Evolutionary conservation across 176 grass and related monocot genomes (phyloP).

Genomic region (Miscanthus lutarioriparius): DNA sequence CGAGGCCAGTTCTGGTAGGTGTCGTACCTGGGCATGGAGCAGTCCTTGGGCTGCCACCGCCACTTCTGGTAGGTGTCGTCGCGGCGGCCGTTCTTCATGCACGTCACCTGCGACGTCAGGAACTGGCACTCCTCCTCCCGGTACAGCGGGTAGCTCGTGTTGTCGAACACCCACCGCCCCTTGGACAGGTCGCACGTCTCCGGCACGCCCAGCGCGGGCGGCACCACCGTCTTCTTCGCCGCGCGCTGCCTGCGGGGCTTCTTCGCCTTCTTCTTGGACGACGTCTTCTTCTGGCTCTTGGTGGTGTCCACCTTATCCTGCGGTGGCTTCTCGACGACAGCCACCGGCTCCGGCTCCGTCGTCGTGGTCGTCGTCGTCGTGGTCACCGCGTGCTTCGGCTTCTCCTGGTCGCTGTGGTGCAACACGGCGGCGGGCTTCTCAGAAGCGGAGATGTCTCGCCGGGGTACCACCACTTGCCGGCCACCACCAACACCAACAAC

Average conservation of each 20-base stretch:
- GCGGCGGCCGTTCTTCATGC: constrained; percentile 84
- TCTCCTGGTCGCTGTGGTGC: background rate
- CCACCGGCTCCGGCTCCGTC: background rate
- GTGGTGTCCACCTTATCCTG: background rate
- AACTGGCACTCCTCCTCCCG: constrained; percentile 69
- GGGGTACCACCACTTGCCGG: background rate
- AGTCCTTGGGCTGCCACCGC: constrained; percentile 82
- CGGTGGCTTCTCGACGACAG: background rate
- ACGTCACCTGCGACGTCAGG: constrained; percentile 84
- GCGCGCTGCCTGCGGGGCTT: background rate
- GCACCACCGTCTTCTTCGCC: constrained; percentile 47
- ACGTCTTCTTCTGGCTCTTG: constrained; percentile 1
- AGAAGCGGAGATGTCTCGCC: constrained; percentile 23
- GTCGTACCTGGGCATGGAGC: constrained; percentile 65
- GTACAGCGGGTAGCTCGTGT: constrained; percentile 75
- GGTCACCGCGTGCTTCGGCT: background rate
- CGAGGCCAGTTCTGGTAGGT: too few relatives aligned
- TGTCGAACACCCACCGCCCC: constrained; percentile 80
- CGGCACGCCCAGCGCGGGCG: constrained; percentile 46
- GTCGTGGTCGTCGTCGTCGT: background rate
- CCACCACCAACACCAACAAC: background rate
- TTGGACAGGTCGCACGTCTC: constrained; percentile 69
- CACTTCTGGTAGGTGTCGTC: constrained; percentile 89
- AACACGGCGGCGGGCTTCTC: constrained; percentile 3
- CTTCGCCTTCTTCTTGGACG: background rate